Evolutionary conservation across 164 flowering plant genomes (phyloP), one percentile per base, ranked within the genome.

Genomic region (Hamamelis virginiana): DNA sequence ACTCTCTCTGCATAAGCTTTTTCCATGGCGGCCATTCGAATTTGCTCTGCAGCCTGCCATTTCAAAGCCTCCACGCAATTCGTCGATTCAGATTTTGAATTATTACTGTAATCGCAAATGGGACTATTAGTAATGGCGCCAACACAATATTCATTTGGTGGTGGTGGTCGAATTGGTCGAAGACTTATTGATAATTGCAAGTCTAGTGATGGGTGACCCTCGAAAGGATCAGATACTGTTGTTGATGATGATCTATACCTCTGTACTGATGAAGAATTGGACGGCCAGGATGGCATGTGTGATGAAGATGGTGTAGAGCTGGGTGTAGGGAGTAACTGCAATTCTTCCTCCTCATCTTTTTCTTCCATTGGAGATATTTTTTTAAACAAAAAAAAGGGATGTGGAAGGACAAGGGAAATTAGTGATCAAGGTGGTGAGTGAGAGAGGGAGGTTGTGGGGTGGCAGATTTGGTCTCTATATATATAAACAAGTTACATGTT

Each of bases 1-100:
- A 92, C 87, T 19, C 90, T 74, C 86, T 95, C 98, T 6, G 98
- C 97, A 46, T 95, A 91, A 19, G 97, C 97, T 79, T 86, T 95
- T 72, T 95, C 98, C 59, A 86, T 76, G 0, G 92, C 84, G 5
- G 98, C 98, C 64, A 92, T 50, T 65, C 97, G 75, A 41, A 89
- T 85, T 67, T 95, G 96, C 84, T 95, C 98, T 8, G 89, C 84
- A 10, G 97, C 92, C 60, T 94, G 87, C 90, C 90, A 84, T 52
- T 86, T 90, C 75, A 94, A 23, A 6, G 89, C 85, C 77, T 88
- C 90, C 4, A 86, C 83, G 48, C 78, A 59, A 23, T 74, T 45
- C 26, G 64, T 15, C 59, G 16, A 16, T 28, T 78, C 75, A 4
- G 59, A 43, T 70, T 57, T 68, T 4, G 19, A 57, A 0, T 18